Evolutionary conservation across 352 stramenopile species (phyloP), one percentile per base, ranked within the genome.

Genomic region (Globisporangium viniferum): DNA sequence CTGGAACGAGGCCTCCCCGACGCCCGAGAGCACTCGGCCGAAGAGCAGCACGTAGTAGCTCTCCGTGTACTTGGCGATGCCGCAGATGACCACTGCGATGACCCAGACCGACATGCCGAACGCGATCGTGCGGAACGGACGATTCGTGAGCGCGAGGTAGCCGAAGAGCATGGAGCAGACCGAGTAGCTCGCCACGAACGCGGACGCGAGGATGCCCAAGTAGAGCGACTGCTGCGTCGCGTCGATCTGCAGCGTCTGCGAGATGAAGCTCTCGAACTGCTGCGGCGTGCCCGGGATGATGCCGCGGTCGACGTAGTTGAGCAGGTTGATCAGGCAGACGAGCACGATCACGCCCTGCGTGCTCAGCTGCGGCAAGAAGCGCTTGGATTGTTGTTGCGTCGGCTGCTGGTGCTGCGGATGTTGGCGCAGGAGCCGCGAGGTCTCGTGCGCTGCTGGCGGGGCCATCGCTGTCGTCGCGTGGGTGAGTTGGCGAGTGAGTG

Each of bases 231-330:
- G 76, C 51, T 84, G 73, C 58, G 88, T 71, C 55, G 77, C 73
- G 15, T 79, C 82, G 14, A 91, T 78, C 48, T 86, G 72, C 22
- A 91, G 75, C 29, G 90, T 93, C 9, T 73, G 59, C 9, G 81
- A 84, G 69, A 98, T 96, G 69, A 98, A 99, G 56, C 80, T 84
- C 66, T 96, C 87, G 72, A 99, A 98, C 70, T 97, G 89, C 67
- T 96, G 80, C 24, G 89, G 89, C 2, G 93, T 90, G 14, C 96
- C 96, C 0, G 96, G 90, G 62, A 99, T 98, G 68, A 99, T 98
- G 39, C 93, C 92, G 36, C 95, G 90, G 80, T 98, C 94, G 56
- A 98, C 74, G 79, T 98, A 98, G 74, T 98, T 98, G 67, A 98
- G 76, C 44, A 98, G 72, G 73, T 98, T 98, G 70, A 96, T 95